Conservation (phyloP, 495 filamentous ascomycete genomes). For the Jackrogersella minutella region DNA sequence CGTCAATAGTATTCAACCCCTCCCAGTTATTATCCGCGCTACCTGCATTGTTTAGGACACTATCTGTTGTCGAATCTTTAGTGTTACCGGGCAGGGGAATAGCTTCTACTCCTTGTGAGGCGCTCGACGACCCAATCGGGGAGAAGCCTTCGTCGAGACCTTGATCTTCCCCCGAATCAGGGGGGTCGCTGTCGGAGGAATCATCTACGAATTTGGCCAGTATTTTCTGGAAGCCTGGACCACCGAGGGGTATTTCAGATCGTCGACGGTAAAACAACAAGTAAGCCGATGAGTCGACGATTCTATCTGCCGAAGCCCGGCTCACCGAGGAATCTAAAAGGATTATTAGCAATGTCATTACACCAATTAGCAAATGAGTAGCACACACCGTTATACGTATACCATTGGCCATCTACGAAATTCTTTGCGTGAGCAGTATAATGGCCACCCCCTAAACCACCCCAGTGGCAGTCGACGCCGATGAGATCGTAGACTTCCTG, state of each 20-base stretch:
- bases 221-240: conserved; percentile 73
- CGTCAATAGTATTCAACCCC: conserved; percentile 7
- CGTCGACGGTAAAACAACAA: conserved; percentile 95
- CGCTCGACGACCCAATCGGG: conserved; percentile 86
- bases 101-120: conserved; percentile 77
- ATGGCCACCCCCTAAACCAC: conserved; percentile 89
- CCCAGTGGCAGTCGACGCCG: conserved; percentile 93
- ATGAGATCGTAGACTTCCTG: conserved; percentile 88
- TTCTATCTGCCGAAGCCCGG: conserved; percentile 42
- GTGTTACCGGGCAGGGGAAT: conserved; percentile 71
- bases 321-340: conserved; percentile 74
- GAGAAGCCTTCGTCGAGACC: conserved; percentile 83
- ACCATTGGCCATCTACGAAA: conserved; percentile 86
- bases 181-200: conserved; percentile 50
- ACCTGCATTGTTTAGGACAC: not conserved
- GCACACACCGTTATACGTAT: conserved; percentile 89
- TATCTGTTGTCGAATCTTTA: conserved; percentile 49
- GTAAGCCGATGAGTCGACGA: conserved; percentile 77
- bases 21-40: not conserved
- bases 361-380: not conserved
- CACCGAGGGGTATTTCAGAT: conserved; percentile 76
- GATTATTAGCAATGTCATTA: conserved; percentile 31
- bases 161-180: conserved; percentile 81
- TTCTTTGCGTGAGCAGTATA: conserved; percentile 95
- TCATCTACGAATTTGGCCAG: conserved; percentile 63